Conservation (phyloP, 2,329 filamentous ascomycete genomes). For the Fusarium sp. region DNA sequence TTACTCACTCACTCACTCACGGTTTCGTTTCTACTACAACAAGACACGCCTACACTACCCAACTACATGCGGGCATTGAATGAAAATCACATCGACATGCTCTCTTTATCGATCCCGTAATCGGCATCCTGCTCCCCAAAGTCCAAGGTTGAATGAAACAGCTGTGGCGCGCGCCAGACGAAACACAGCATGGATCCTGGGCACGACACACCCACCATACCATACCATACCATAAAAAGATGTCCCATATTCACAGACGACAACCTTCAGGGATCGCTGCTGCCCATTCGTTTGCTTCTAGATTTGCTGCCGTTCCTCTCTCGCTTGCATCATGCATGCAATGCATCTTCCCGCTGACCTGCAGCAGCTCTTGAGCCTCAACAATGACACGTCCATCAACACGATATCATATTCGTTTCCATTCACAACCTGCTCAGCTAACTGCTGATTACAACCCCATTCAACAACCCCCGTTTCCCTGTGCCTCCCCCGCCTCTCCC, state of each 20-base stretch:
- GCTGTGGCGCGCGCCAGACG: constrained; percentile 42
- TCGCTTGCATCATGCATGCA: constrained; percentile 39
- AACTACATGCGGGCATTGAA: not conserved
- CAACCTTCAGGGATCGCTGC: constrained; percentile 6
- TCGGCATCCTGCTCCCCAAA: constrained; percentile 29
- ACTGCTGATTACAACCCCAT: constrained; percentile 2
- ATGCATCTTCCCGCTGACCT: constrained; percentile 37
- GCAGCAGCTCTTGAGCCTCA: constrained; percentile 42
- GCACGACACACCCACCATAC: not conserved
- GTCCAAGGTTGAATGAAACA: not conserved
- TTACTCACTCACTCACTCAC: no score
- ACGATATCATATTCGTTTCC: not conserved
- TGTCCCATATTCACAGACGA: not conserved
- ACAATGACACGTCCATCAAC: constrained; percentile 26
- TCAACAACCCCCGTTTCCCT: constrained; percentile 9
- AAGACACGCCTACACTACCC: not conserved
- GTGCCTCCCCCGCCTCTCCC: constrained; percentile 26
- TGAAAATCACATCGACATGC: not conserved
- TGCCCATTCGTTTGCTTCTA: constrained; percentile 15
- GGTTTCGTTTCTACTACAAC: constrained; percentile 6
- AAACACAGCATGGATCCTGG: constrained; percentile 36
- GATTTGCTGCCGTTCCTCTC: not conserved
- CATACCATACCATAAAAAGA: no score
- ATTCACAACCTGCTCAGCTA: not conserved
- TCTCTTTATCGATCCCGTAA: constrained; percentile 28